Base-by-base conservation (phyloP, 2,329 filamentous ascomycete genomes). In the Diaporthe sp. region DNA sequence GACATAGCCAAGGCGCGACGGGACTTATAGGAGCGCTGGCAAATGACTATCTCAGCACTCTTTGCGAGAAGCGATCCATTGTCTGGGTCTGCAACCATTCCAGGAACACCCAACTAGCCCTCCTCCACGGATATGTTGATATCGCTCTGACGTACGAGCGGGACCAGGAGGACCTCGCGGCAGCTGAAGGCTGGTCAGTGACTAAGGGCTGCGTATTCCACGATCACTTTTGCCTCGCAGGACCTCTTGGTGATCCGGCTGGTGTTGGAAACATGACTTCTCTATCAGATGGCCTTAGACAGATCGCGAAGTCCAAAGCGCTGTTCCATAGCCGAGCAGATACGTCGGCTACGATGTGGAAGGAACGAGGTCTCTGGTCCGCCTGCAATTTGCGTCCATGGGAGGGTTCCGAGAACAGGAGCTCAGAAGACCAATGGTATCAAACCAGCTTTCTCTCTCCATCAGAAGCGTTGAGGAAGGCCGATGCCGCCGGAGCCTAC, bases 191-290 rank as follows among this genome's bases (percentile, higher is more conserved):
- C 42, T 76, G 75, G 75, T 74, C 75, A 34, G n/a, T 34, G 9
- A 74, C 72, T 15, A 59, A 39, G 17, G 75, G 75, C 15, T 74
- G 72, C 6, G 68, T 74, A n/a, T 74, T 76, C 44, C 75, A 76
- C 61, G 75, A 76, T 37, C 75, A 76, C 51, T 76, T 76, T 37
- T 76, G 75, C 44, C 37, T 76, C 25, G 75, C 73, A 37, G 75
- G 75, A 25, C 75, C 75, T 22, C 15, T 55, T 15, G 9, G 31
- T 3, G 75, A 76, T 9, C 72, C 75, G 42, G 72, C 53, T 6
- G 59, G 51, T 13, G 51, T 76, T 28, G n/a, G 61, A 13, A 25
- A 34, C 31, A 68, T 67, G 1, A 28, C 0, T 0, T 72, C 72
- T 6, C 22, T 71, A 8, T 34, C 59, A n/a, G 58, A 74, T 9